Evolutionary conservation across 768 basidiomycete species (phyloP).

Genomic region (Mycena galopus): DNA sequence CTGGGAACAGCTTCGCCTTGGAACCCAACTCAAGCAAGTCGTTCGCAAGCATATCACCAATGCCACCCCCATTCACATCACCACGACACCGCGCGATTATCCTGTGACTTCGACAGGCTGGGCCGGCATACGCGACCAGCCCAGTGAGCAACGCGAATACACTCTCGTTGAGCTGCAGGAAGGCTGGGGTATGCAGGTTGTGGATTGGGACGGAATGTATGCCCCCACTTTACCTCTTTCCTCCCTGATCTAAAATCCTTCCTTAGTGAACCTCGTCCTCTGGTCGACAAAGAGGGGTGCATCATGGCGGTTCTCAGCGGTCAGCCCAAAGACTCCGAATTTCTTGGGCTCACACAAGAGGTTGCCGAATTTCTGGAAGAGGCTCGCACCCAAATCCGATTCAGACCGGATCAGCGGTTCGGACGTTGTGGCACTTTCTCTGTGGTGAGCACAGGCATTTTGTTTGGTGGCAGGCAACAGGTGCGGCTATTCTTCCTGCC

Average conservation of each 20-base stretch:
- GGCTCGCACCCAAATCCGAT: neutral
- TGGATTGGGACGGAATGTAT: neutral
- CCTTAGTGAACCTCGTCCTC: neutral
- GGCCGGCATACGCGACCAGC: neutral
- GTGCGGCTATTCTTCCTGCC: neutral
- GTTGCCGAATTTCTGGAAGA: neutral
- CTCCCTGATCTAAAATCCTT: neutral
- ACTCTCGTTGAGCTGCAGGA: neutral
- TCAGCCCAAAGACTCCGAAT: neutral
- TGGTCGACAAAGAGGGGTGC: neutral
- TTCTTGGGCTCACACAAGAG: neutral
- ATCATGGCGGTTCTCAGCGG: conserved; percentile 6
- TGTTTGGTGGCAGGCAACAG: neutral
- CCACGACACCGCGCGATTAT: neutral
- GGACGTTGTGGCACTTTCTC: neutral
- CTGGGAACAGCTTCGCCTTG: no score
- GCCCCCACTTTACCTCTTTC: no score
- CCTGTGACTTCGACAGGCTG: neutral
- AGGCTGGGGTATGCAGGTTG: neutral
- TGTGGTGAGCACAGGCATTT: neutral
- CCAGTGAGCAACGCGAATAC: neutral
- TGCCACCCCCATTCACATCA: neutral
- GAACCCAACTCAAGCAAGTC: neutral
- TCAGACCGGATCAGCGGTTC: neutral
- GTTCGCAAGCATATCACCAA: neutral